Base-by-base conservation (phyloP, 208 protist genomes). In the Acanthamoeba rhysodes region DNA sequence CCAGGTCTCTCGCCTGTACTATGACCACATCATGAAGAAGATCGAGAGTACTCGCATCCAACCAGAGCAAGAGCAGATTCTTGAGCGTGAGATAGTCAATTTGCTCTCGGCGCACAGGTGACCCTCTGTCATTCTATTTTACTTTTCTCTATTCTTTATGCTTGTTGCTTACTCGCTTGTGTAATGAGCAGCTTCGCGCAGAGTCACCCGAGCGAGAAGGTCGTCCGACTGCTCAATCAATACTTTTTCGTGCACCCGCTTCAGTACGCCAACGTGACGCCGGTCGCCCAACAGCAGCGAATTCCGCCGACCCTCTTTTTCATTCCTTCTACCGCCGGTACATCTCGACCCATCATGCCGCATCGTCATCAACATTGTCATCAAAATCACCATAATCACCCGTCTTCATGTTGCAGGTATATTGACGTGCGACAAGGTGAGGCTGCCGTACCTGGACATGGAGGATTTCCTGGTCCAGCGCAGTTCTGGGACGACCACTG, bases 241-340 rank as follows among this genome's bases (percentile, higher is more conserved):
- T 88, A 88, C 32, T 88, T 88, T 53, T 88, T 88, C 22, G 80
- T 88, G n/a, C 80, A 88, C 29, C 80, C 80, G 24, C 80, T 88
- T 12, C 80, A 66, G n/a, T 88, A 88, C 53, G 80, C 80, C 80
- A 88, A 88, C 53, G 80, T 45, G 14, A 57, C 34, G 24, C 50
- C 80, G 80, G n/a, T 34, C 27, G 29, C 45, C 24, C 50, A 66
- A 27, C 53, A 66, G 50, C 41, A 88, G n/a, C 20, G 6, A 29
- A 88, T 88, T 45, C n/a, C 80, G 9, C 27, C 53, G 6, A 66
- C 80, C 2, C 80, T 45, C 14, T 88, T 88, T 50, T 45, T 88
- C 50, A 24, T 88, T 27, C 80, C 80, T 41, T 88, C 80, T 2
- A 88, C 80, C 32, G 41, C 80, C 9, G 80, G 80, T 88, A 88